These are phyloP conservation scores for Pleurotus cornucopiae DNA, from an alignment of 768 basidiomycete genomes.

Conservation along the genomic window DNA sequence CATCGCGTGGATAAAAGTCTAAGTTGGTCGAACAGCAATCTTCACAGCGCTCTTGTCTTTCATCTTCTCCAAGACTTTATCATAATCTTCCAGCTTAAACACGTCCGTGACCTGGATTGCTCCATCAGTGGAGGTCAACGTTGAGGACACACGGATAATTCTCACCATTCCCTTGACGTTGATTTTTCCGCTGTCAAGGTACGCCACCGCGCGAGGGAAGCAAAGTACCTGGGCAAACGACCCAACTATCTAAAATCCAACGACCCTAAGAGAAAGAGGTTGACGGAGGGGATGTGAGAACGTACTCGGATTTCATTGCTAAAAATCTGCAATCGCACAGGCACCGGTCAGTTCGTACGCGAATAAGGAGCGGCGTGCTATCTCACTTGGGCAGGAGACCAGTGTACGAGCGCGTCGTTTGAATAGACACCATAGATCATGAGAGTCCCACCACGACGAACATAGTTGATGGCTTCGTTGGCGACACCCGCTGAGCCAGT, in stretches of 20 bases:
- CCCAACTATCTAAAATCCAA: conserved; percentile 64
- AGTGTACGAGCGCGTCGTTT: conserved; percentile 63
- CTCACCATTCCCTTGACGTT: conserved; percentile 54
- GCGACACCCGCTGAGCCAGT: conserved; percentile 72
- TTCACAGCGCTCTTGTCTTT: conserved; percentile 56
- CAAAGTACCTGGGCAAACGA: conserved; percentile 88
- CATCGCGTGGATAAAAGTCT: not conserved
- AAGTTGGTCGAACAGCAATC: conserved; percentile 24
- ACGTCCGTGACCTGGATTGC: conserved; percentile 44
- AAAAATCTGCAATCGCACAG: conserved; percentile 3
- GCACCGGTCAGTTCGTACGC: not conserved
- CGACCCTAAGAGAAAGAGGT: conserved; percentile 8
- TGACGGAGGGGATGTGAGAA: not conserved
- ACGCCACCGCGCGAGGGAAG: conserved; percentile 88
- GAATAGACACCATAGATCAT: conserved; percentile 79
- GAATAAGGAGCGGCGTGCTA: not conserved
- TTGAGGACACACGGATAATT: not conserved
- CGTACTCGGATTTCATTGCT: conserved; percentile 14
- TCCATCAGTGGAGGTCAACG: not conserved
- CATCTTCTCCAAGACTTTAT: conserved; percentile 72
- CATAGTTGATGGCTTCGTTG: conserved; percentile 70
- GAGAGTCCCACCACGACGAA: conserved; percentile 64
- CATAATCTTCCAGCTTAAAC: conserved; percentile 66
- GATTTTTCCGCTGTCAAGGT: conserved; percentile 84
- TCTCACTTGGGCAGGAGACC: conserved; percentile 68